phyloP scores from a whole-genome alignment of 2,329 filamentous ascomycete genomes.

The Diaporthe longicolla region DNA sequence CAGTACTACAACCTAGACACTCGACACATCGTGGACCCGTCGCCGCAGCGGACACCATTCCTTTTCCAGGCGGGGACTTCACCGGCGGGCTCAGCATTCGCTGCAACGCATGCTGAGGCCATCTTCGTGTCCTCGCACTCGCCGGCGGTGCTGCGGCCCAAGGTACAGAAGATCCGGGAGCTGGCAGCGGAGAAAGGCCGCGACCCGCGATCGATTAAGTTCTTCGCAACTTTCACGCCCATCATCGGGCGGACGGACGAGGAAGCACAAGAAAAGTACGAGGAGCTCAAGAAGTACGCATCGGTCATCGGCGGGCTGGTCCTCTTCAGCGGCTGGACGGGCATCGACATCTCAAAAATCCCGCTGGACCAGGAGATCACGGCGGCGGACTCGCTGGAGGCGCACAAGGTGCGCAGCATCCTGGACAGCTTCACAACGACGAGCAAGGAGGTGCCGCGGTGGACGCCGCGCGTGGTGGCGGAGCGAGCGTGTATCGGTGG shows the following conservation, averaged over 20 bases:
- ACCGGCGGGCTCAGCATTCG: conserved; percentile 65
- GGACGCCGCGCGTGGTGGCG: conserved; percentile 61
- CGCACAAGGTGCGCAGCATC: conserved; percentile 59
- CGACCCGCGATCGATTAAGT: conserved; percentile 65
- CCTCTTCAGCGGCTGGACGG: conserved; percentile 66
- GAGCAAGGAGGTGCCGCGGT: conserved; percentile 59
- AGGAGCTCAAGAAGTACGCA: conserved; percentile 62
- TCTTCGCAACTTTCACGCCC: conserved; percentile 61
- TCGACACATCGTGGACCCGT: conserved; percentile 60
- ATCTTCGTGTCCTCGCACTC: conserved; percentile 68
- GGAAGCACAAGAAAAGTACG: conserved; percentile 62
- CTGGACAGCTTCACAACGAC: conserved; percentile 59
- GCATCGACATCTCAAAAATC: conserved; percentile 67
- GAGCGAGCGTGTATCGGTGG: conserved; percentile 64
- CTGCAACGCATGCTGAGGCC: conserved; percentile 66
- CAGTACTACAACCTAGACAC: conserved; percentile 60
- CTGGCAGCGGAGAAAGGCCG: conserved; percentile 62
- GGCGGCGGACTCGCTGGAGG: conserved; percentile 63
- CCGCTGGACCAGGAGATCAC: conserved; percentile 67
- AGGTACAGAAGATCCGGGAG: conserved; percentile 63
- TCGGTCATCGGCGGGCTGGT: conserved; percentile 64
- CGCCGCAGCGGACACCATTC: conserved; percentile 65
- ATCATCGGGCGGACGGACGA: conserved; percentile 60
- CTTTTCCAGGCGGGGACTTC: conserved; percentile 69
- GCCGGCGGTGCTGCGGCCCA: conserved; percentile 59